Percentiles rank a stretch among this genome's conserved stretches.
Conservation (phyloP, 257 asterid genomes). For the Solanum bukasovii region DNA sequence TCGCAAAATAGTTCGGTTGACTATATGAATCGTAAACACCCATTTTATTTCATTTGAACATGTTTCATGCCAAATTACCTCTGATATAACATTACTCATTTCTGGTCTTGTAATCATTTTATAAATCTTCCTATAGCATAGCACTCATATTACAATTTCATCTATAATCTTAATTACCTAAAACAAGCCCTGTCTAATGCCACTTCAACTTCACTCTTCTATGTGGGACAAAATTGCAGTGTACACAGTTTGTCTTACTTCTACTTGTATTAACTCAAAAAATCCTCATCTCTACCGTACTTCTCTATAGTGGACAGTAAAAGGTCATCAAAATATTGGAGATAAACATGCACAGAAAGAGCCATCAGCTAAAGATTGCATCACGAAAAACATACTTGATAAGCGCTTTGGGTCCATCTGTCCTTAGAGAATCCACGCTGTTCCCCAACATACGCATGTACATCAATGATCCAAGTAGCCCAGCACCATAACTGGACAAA, state of each 20-base stretch:
- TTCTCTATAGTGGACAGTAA: neutral
- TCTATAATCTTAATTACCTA: neutral
- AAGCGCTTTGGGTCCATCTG: constrained; percentile 79
- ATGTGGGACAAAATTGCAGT: neutral
- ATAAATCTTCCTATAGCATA: neutral
- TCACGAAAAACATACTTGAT: constrained; percentile 44
- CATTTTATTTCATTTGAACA: neutral
- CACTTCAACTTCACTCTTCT: neutral
- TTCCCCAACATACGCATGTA: constrained; percentile 93
- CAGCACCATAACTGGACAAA: constrained; percentile 56
- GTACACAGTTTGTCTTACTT: neutral
- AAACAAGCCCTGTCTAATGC: neutral
- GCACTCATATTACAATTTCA: neutral
- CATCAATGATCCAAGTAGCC: constrained; percentile 71
- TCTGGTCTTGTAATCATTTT: neutral
- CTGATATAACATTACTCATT: neutral
- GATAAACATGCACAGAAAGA: neutral
- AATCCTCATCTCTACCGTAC: neutral
- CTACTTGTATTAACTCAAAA: neutral
- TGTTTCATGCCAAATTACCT: neutral
- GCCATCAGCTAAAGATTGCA: neutral
- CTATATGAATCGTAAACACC: neutral
- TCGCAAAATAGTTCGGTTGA: neutral
- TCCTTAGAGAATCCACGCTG: constrained; percentile 65
- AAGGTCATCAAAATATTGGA: neutral